A percentile compares a stretch with the other conserved stretches of the same genome.
These are phyloP conservation scores for Tolypocladium ovalisporum DNA, from an alignment of 2,329 filamentous ascomycete species.

Conservation along the genomic window DNA sequence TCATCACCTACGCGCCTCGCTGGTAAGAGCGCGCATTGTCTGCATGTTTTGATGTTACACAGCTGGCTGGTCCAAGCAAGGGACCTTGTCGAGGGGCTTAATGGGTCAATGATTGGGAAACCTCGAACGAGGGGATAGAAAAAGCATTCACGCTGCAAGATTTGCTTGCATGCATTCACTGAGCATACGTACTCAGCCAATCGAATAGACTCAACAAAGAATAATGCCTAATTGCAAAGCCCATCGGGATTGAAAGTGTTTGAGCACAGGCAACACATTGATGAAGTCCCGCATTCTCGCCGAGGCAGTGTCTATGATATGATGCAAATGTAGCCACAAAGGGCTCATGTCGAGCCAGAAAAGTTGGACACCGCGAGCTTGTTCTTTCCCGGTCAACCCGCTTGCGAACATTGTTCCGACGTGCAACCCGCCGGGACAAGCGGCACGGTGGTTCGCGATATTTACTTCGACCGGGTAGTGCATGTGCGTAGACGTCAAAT, in stretches of 20 bases:
- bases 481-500: no score
- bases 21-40: conserved; percentile 16
- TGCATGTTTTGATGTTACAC: not conserved
- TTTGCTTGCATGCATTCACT: not conserved
- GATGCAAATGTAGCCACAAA: not conserved
- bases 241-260: no score
- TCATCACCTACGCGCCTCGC: conserved; percentile 50
- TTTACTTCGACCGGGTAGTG: no score
- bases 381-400: no score
- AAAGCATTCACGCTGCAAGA: no score
- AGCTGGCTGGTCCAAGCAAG: not conserved
- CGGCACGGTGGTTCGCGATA: no score
- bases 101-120: not conserved
- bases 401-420: no score
- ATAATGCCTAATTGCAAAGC: not conserved
- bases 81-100: not conserved
- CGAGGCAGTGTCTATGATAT: not conserved
- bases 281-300: not conserved
- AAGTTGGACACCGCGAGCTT: no score
- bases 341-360: not conserved
- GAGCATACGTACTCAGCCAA: not conserved
- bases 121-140: not conserved
- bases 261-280: not conserved
- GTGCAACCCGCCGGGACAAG: no score
- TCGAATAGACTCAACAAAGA: no score